These are phyloP conservation scores for Eimeria praecox DNA, from an alignment of 169 alveolate genomes.

Conservation along the genomic window DNA sequence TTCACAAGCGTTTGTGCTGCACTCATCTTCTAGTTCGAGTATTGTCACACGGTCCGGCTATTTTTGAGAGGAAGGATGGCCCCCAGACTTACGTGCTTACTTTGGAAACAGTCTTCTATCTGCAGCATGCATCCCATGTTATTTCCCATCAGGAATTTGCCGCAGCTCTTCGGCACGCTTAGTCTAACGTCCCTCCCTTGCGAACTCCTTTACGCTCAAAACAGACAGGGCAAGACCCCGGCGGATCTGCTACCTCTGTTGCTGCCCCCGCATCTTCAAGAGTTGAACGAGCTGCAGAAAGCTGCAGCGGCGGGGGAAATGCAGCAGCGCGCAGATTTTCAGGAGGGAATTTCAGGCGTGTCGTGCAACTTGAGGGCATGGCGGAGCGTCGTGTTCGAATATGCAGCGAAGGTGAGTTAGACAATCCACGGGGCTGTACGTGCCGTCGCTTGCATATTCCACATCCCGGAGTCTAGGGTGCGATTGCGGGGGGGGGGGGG, in stretches of 20 bases:
- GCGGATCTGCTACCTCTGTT: slow-evolving; percentile 75
- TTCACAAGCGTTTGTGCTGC: background rate
- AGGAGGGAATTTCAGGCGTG: slow-evolving; percentile 20
- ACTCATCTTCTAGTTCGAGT: background rate
- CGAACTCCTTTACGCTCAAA: slow-evolving; percentile 67
- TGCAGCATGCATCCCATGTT: background rate
- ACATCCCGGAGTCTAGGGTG: background rate
- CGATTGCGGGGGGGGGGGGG: background rate
- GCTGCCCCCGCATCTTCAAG: slow-evolving; percentile 50
- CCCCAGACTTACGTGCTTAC: background rate
- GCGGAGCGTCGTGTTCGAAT: slow-evolving; percentile 77
- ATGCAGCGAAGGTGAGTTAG: slow-evolving; percentile 74
- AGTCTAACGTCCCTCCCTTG: slow-evolving; percentile 42
- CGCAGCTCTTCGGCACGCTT: slow-evolving; percentile 70
- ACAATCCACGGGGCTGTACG: background rate
- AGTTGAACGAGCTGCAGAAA: slow-evolving; percentile 45
- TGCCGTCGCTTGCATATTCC: background rate
- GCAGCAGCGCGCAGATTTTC: slow-evolving; percentile 55
- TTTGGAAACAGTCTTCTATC: background rate
- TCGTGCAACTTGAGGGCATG: slow-evolving; percentile 53
- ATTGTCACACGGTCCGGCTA: background rate
- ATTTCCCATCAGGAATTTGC: slow-evolving; percentile 56
- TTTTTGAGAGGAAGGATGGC: background rate
- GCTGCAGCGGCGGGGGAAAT: slow-evolving; percentile 43
- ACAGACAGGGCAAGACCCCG: slow-evolving; percentile 73